Evolutionary conservation across 1,284 basidiomycete genomes (phyloP), one percentile per base, ranked within the genome.

Genomic region (Blastosporella zonata): DNA sequence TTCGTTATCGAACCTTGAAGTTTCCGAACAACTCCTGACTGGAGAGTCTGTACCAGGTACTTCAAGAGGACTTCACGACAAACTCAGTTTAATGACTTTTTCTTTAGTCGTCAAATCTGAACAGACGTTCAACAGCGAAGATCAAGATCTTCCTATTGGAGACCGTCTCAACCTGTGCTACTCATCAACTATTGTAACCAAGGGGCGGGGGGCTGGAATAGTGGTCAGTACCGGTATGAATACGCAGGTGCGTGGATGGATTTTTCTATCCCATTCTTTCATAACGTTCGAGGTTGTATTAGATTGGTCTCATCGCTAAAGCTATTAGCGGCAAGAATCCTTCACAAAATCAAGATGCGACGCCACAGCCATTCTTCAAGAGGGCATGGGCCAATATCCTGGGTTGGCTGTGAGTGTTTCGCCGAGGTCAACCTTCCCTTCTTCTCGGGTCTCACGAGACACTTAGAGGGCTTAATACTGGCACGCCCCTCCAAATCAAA

Each of bases 11-110:
- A 78, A 79, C 57, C 65, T 83, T 33, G 80, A 82, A 59, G 54
- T 76, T 15, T 83, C 85, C 52, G 84, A 87, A 61, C 80, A 82
- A 3, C 72, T 87, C 27, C 69, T 88, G n/a, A 87, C 84, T 1
- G 85, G 84, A 43, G 82, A 84, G 60, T 77, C 74, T 9, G 62
- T 86, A 13, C 84, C 84, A 45, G 66, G 64, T 66, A 40, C 33
- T 60, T 39, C 6, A 17, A 2, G 35, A 21, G 12, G 17, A 13
- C 36, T 35, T 37, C 21, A 28, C 20, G 2, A 8, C 1, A 36
- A 8, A 35, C 6, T n/a, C n/a, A n/a, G n/a, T 21, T 12, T 13
- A 9, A 28, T 2, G 9, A 3, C 7, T 23, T 39, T 5, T 38
- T 41, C 6, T 38, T 1, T 25, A 50, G 82, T 86, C 10, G 65